These are phyloP conservation scores for Penicillium steckii DNA, from an alignment of 495 filamentous ascomycete genomes.

Conservation along the genomic window DNA sequence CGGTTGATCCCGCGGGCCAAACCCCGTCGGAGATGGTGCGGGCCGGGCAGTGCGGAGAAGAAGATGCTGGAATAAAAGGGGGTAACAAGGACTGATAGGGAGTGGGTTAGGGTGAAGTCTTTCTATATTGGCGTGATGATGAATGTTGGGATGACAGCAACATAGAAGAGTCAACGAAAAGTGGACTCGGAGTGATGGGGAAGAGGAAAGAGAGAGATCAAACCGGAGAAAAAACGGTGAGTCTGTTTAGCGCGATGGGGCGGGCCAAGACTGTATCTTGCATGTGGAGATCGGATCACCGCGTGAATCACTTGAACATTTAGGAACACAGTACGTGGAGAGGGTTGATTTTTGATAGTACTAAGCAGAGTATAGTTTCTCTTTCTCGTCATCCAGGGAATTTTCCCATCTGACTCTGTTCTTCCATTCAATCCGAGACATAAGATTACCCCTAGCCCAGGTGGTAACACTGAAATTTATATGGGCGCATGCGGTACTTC, in stretches of 20 bases:
- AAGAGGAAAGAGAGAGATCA: slow-evolving; percentile 20
- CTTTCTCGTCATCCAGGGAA: no score
- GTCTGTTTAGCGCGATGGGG: slow-evolving; percentile 24
- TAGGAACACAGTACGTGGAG: no score
- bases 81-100: neutral
- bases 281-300: slow-evolving; percentile 19
- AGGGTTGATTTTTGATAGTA: no score
- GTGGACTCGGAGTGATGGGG: slow-evolving; percentile 1
- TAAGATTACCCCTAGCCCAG: neutral
- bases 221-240: slow-evolving; percentile 20
- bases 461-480: neutral
- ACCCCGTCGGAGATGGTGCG: slow-evolving; percentile 18
- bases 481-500: neutral
- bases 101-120: no score
- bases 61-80: slow-evolving; percentile 6
- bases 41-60: slow-evolving; percentile 7
- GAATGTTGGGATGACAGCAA: no score
- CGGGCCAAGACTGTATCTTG: slow-evolving; percentile 22
- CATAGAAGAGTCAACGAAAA: slow-evolving; percentile 1
- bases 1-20: slow-evolving; percentile 26
- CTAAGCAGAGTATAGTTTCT: no score
- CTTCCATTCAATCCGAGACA: no score
- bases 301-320: neutral
- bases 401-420: no score
- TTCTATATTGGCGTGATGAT: no score